Evolutionary conservation across 1,139 yeast species (phyloP).

Genomic region (Saccharomyces hybrid): DNA sequence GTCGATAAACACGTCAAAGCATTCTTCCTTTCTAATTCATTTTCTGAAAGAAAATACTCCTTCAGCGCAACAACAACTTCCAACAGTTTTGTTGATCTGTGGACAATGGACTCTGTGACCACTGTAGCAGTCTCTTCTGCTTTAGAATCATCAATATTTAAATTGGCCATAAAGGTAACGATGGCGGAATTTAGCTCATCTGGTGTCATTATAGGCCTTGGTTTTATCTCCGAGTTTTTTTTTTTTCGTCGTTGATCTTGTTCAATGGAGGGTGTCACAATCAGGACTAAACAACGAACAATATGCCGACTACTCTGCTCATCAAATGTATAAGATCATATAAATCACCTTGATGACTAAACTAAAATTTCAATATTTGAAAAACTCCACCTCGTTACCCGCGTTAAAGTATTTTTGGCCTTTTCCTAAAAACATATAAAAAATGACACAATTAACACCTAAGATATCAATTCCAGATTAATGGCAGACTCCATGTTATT

Average conservation of each 20-base stretch:
- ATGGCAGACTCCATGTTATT: background rate
- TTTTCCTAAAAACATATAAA: background rate
- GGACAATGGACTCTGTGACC: conserved; percentile 31
- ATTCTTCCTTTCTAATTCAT: conserved; percentile 34
- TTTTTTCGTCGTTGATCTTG: background rate
- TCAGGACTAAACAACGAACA: background rate
- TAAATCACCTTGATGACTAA: background rate
- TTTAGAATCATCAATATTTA: conserved; percentile 33
- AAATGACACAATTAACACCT: background rate
- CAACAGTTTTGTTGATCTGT: conserved; percentile 39
- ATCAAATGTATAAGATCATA: background rate
- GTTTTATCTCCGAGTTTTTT: background rate
- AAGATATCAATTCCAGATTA: background rate
- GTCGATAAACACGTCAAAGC: conserved; percentile 55
- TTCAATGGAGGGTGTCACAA: background rate
- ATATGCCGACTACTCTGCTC: background rate
- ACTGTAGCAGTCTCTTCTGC: conserved; percentile 30
- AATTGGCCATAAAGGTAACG: conserved; percentile 38
- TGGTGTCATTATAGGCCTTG: background rate
- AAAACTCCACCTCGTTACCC: background rate
- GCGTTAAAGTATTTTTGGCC: background rate
- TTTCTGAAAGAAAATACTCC: conserved; percentile 59
- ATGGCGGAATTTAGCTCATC: conserved; percentile 17
- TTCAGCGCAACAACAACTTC: conserved; percentile 51
- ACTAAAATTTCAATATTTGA: background rate